Conservation (phyloP, 2,329 filamentous ascomycete species). For the Monilinia polystroma region DNA sequence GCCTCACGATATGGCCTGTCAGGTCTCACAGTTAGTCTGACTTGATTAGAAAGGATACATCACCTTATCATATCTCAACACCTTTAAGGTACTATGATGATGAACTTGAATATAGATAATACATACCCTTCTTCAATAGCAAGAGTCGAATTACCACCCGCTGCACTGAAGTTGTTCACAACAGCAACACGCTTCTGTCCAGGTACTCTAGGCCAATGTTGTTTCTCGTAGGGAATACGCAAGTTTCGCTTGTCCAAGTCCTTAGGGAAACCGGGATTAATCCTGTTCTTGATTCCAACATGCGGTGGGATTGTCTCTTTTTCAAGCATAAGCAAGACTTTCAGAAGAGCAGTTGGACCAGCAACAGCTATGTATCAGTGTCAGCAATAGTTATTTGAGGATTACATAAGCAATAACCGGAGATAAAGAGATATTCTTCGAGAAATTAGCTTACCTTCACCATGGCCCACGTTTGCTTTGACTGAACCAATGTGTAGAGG, state of each 20-base stretch:
- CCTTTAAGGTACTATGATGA: no score
- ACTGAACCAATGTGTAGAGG: conserved; percentile 29
- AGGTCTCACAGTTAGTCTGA: no score
- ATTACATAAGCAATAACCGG: no score
- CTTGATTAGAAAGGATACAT: conserved; percentile 20
- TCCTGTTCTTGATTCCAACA: conserved; percentile 30
- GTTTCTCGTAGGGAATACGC: neutral
- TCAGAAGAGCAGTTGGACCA: conserved; percentile 35
- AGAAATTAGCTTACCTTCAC: neutral
- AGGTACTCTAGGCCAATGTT: conserved; percentile 38
- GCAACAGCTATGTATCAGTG: conserved; percentile 17
- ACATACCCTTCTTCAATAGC: conserved; percentile 14
- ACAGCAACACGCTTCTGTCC: neutral
- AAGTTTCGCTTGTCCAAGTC: conserved; percentile 24
- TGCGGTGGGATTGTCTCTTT: conserved; percentile 28
- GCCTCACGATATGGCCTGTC: no score
- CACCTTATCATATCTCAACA: no score
- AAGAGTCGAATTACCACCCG: conserved; percentile 27
- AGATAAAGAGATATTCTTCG: no score
- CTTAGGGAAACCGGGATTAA: conserved; percentile 33
- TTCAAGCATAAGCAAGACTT: conserved; percentile 31
- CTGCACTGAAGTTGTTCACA: conserved; percentile 50
- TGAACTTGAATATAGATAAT: no score
- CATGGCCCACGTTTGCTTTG: conserved; percentile 37
- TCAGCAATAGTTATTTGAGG: no score